Conservation (phyloP, 176 grass and related monocot species). For the Echinochloa phyllopogon region DNA sequence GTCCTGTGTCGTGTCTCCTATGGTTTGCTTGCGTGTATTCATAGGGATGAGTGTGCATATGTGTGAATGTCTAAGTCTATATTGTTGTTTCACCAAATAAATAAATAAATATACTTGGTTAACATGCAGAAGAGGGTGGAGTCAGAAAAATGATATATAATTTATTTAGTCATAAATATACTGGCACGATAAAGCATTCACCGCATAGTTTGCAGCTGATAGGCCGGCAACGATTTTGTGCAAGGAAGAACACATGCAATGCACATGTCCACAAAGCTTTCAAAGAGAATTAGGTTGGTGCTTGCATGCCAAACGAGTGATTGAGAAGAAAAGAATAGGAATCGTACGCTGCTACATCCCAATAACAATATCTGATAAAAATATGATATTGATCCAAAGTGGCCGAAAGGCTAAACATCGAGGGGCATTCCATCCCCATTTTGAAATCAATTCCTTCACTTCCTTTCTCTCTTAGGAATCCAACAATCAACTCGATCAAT, state of each 20-base stretch:
- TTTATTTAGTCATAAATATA: too few species aligned
- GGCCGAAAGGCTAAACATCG: slow-evolving; percentile 50
- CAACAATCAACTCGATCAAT: slow-evolving; percentile 28
- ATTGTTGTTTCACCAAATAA: too few species aligned
- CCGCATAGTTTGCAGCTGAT: neutral
- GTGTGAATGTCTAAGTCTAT: too few species aligned
- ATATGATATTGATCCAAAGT: slow-evolving; percentile 48
- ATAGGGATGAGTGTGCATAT: too few species aligned
- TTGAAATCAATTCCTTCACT: slow-evolving; percentile 2
- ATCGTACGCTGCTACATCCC: slow-evolving; percentile 14
- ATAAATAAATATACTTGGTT: too few species aligned
- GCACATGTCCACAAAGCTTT: neutral
- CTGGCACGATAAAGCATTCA: too few species aligned
- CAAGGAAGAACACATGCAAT: neutral
- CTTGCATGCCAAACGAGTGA: neutral
- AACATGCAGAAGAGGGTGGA: neutral
- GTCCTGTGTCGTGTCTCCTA: too few species aligned
- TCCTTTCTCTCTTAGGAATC: slow-evolving; percentile 36
- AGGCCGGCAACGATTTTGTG: neutral
- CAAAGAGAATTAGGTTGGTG: slow-evolving; percentile 16
- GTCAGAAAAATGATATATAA: neutral
- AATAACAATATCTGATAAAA: slow-evolving; percentile 30
- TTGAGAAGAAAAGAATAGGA: slow-evolving; percentile 39
- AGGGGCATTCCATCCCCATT: slow-evolving; percentile 38
- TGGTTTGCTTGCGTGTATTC: too few species aligned